Conservation (phyloP, 768 basidiomycete genomes). For the Tubosaeta sp. region DNA sequence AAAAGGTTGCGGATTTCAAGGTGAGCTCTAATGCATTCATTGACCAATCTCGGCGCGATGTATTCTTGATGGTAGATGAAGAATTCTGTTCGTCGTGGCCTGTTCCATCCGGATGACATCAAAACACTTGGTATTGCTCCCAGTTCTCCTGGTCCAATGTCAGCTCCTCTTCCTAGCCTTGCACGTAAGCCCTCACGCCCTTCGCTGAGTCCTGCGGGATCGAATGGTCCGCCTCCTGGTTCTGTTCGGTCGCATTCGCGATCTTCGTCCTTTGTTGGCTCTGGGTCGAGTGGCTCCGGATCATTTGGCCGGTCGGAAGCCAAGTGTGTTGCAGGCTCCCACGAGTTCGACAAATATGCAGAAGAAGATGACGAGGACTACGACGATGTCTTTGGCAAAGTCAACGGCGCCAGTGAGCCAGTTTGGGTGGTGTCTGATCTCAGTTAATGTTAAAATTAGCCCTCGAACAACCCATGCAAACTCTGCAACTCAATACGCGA, state of each 20-base stretch:
- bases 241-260: conserved; percentile 47
- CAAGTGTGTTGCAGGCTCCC: conserved; percentile 46
- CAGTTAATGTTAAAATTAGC: conserved; percentile 33
- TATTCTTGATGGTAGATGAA: conserved; percentile 47
- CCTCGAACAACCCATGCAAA: conserved; percentile 59
- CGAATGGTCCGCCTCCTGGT: conserved; percentile 23
- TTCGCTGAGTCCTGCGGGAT: conserved; percentile 43
- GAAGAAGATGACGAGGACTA: conserved; percentile 92
- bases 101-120: conserved; percentile 89
- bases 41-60: background rate
- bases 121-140: conserved; percentile 62
- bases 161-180: conserved; percentile 62
- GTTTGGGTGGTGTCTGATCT: background rate
- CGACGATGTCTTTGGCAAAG: conserved; percentile 89
- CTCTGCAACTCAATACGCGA: conserved; percentile 79
- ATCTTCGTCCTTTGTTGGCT: conserved; percentile 52
- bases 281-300: conserved; percentile 36
- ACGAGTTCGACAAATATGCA: conserved; percentile 79
- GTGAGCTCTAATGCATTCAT: conserved; percentile 33
- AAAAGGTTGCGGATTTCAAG: conserved; percentile 83
- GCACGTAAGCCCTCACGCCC: conserved; percentile 51
- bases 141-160: conserved; percentile 53
- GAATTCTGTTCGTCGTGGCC: conserved; percentile 64
- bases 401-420: conserved; percentile 59
- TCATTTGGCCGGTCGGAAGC: conserved; percentile 71